Evolutionary conservation across 306 rosid genomes (phyloP), one percentile per base, ranked within the genome.

Genomic region (Lathyrus tuberosus): DNA sequence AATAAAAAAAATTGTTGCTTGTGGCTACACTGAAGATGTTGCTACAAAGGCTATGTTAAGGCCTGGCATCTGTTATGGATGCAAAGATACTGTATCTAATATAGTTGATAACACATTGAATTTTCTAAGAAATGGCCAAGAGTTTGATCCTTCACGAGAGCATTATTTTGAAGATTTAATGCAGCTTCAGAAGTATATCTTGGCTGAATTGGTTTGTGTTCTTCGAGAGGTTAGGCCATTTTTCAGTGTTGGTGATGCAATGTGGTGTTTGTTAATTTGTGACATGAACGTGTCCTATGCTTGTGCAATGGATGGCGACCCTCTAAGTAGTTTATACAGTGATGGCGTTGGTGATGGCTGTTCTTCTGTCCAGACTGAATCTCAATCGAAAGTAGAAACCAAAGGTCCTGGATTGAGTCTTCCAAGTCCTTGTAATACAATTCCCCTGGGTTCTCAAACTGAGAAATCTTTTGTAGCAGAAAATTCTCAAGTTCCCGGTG

Each of bases 201-300:
- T 94, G 88, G 96, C 89, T 2, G 98, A 94, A 77, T 79, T 90
- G 71, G 91, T 90, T 53, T 94, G 98, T 61, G 95, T 87, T 83
- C 95, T 94, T 75, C 89, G 84, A 56, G 97, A 85, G 87, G 86
- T 90, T 44, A 84, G 89, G 71, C 97, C 98, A 79, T 84, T 83
- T 77, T 94, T 85, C 76, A 94, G 95, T 84, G 71, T 80, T 16
- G 97, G 97, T 18, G 98, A 94, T 84, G 97, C 98, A 75, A 83
- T 94, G 98, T 88, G 98, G 98, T 84, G 88, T 77, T 80, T 94
- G 81, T 79, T 94, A 68, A 80, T 90, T 6, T 84, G 89, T 80
- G 98, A 94, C 79, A 87, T 90, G 98, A 85, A 84, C 54, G 87
- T 90, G 31, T 85, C 96, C 57, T 90, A 85, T 78, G 98, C 98